Percentiles rank a stretch among this genome's conserved stretches.
Evolutionary conservation across 2,329 filamentous ascomycete species (phyloP).

Genomic region (Setomelanomma holmii): DNA sequence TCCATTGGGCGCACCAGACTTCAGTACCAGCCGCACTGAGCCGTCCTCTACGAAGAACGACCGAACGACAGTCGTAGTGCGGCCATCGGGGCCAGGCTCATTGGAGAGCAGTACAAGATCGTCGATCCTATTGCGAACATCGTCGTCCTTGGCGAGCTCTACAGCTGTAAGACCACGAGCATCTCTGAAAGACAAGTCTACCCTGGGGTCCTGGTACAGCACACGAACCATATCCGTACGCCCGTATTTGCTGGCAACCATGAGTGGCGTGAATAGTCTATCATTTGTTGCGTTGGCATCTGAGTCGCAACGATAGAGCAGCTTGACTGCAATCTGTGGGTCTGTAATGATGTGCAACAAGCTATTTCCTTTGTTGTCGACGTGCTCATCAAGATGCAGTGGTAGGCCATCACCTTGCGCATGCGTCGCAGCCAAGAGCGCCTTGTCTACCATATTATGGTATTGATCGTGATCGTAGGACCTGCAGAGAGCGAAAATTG

Average conservation of each 20-base stretch:
- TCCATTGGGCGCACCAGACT: slow-evolving; percentile 86
- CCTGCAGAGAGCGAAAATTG: slow-evolving; percentile 90
- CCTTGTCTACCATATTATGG: slow-evolving; percentile 83
- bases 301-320: slow-evolving; percentile 86
- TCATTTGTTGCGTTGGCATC: slow-evolving; percentile 96
- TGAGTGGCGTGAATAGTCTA: slow-evolving; percentile 91
- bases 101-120: slow-evolving; percentile 83
- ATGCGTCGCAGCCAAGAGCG: slow-evolving; percentile 74
- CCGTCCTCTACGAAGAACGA: slow-evolving; percentile 98
- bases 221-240: slow-evolving; percentile 90
- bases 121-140: slow-evolving; percentile 94
- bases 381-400: slow-evolving; percentile 90
- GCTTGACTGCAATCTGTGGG: slow-evolving; percentile 73
- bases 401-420: slow-evolving; percentile 79
- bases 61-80: slow-evolving; percentile 90
- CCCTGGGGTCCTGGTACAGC: slow-evolving; percentile 84
- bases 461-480: slow-evolving; percentile 95
- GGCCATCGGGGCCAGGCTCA: slow-evolving; percentile 71
- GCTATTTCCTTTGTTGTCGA: slow-evolving; percentile 92
- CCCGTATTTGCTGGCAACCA: slow-evolving; percentile 99
- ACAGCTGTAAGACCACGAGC: slow-evolving; percentile 89
- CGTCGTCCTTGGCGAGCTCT: slow-evolving; percentile 96
- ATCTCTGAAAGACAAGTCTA: slow-evolving; percentile 85
- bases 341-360: slow-evolving; percentile 96
- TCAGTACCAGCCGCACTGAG: slow-evolving; percentile 89